These are phyloP conservation scores for Ascoidea asiatica DNA, from an alignment of 805 yeast species.

Conservation along the genomic window DNA sequence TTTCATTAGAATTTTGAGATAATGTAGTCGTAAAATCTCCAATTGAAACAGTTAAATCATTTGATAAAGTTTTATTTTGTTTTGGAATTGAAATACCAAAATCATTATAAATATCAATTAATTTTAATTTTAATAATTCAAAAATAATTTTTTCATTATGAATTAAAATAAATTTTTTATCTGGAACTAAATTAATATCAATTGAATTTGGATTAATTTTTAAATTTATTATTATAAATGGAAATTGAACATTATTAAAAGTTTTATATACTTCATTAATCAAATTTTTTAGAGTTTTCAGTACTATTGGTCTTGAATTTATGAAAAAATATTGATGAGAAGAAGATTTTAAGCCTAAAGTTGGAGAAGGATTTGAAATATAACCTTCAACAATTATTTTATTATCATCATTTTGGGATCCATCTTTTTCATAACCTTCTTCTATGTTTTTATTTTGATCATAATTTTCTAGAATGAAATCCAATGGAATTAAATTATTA, in stretches of 20 bases:
- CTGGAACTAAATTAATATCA: conserved; percentile 91
- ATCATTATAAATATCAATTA: conserved; percentile 31
- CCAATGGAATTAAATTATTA: conserved; percentile 2
- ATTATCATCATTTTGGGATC: conserved; percentile 16
- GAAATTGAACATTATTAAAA: conserved; percentile 62
- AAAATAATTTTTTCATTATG: conserved; percentile 52
- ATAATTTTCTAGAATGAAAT: conserved; percentile 9
- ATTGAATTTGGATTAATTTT: conserved; percentile 32
- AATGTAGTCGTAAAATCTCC: not conserved
- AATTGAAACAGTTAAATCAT: not conserved
- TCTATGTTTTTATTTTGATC: conserved; percentile 9
- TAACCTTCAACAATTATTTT: conserved; percentile 36
- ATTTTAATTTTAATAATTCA: conserved; percentile 37
- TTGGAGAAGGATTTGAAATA: conserved; percentile 68
- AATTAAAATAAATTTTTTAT: conserved; percentile 60
- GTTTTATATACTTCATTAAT: conserved; percentile 63
- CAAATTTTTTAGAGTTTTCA: conserved; percentile 40
- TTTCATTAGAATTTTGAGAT: too few species aligned
- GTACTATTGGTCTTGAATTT: conserved; percentile 61
- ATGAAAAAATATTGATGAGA: conserved; percentile 70
- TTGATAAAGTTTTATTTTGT: not conserved
- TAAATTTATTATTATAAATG: conserved; percentile 54
- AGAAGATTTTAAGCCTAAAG: conserved; percentile 54
- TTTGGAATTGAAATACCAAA: conserved; percentile 7
- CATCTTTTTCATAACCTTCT: conserved; percentile 10